Evolutionary conservation across 805 yeast species (phyloP), one percentile per base, ranked within the genome.

Genomic region (Pichia manshurica): DNA sequence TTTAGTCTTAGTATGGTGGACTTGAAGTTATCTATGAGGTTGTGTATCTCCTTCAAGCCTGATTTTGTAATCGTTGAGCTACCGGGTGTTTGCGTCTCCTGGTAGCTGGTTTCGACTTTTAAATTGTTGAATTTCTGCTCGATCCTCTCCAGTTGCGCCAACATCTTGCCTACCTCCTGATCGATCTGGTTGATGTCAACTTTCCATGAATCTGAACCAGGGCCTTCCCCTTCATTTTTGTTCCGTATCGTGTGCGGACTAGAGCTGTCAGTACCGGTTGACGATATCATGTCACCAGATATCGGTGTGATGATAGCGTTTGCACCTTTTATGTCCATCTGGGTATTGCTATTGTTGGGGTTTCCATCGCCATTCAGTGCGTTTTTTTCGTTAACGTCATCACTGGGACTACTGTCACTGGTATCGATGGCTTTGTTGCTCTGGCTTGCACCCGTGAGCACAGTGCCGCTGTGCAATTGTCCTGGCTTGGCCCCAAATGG

Each of bases 1-100:
- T 66, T 67, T 38, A 65, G 45, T 35, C 66, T 54, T 23, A 66
- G 50, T 1, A 66, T 46, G 8, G 62, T 53, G 17, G 59, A 55
- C 39, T 54, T 48, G 4, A 51, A n/a, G 19, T 25, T 29, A 20
- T 35, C 16, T 20, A 44, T 44, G 7, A 44, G 12, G 20, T 29
- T 9, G 15, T n/a, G 40, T 15, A 44, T 15, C 4, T 44, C 46
- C 12, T 37, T 37, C 29, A 25, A 10, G 29, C 29, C 29, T 7
- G 29, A 7, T 8, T 25, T 25, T 21, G 28, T 23, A 7, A 19
- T 35, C 22, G 16, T n/a, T 34, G 37, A n/a, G 13, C 20, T 34
- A 34, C 20, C 10, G 2, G 13, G 20, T 9, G 7, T 10, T n/a
- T 15, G 29, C 29, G 7, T 7, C 29, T 25, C 10, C 7, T 25